phyloP scores from a whole-genome alignment of 768 basidiomycete species.

The Suillus cothurnatus region DNA sequence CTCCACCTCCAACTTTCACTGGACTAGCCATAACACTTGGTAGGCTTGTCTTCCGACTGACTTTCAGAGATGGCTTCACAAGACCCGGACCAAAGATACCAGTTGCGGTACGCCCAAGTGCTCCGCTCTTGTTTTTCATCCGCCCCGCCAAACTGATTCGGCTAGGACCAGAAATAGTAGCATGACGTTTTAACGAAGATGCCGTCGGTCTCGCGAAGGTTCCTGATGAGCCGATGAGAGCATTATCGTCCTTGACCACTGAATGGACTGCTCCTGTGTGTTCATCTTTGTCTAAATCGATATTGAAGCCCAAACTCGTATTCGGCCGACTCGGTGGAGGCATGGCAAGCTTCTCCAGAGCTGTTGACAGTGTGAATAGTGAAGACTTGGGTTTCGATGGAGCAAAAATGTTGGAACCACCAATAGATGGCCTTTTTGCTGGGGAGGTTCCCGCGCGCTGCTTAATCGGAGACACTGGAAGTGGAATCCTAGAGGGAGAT shows the following conservation, averaged over 20 bases:
- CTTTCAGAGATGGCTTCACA: conserved; percentile 26
- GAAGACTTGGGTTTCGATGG: conserved; percentile 35
- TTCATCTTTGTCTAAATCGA: conserved; percentile 16
- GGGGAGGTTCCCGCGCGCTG: conserved; percentile 8
- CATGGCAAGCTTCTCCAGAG: conserved; percentile 69
- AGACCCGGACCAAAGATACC: conserved; percentile 26
- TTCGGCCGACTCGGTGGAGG: conserved; percentile 68
- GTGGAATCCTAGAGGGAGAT: conserved; percentile 34
- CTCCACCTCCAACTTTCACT: conserved; percentile 38
- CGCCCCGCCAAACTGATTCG: conserved; percentile 8
- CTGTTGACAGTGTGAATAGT: conserved; percentile 65
- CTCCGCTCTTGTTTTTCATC: conserved; percentile 3
- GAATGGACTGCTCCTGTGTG: conserved; percentile 9
- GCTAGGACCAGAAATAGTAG: conserved; percentile 16
- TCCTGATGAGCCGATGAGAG: conserved; percentile 11
- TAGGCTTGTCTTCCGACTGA: conserved; percentile 46
- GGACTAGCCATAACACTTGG: conserved; percentile 50
- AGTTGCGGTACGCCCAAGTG: conserved; percentile 12
- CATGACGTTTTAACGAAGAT: conserved; percentile 31
- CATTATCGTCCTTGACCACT: conserved; percentile 26
- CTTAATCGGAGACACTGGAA: conserved; percentile 25
- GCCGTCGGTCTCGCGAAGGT: conserved; percentile 32
- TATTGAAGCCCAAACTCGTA: conserved; percentile 66
- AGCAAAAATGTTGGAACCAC: conserved; percentile 7
- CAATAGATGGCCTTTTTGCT: conserved; percentile 9